Evolutionary conservation across 2,329 filamentous ascomycete species (phyloP), one percentile per base, ranked within the genome.

Genomic region (Alternaria arborescens): DNA sequence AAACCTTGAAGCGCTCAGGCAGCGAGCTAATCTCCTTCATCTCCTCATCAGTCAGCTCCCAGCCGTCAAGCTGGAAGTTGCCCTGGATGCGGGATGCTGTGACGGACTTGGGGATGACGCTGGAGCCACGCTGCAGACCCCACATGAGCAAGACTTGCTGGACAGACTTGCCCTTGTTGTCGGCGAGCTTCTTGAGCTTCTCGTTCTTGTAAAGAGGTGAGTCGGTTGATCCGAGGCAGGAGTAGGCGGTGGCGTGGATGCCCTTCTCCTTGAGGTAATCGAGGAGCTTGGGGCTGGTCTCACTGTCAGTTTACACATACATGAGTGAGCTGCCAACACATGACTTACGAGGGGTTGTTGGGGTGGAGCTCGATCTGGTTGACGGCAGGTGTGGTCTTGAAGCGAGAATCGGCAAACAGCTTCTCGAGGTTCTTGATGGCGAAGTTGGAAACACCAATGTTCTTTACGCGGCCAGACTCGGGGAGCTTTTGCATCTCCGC

Each of bases 381-480:
- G 67, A 92, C 91, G 18, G 91, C 89, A 14, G 84, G 85, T 11
- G 82, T 79, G 59, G 86, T 88, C 81, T 88, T 89, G 81, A 83
- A 87, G 65, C 82, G 84, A 11, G 87, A 84, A 69, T 90, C 86
- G 69, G 85, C 87, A 63, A 95, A 83, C 60, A 83, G 85, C 78
- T 87, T 91, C 84, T 94, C 90, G 38, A 95, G 82, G 80, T 95
- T 91, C 78, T 83, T 87, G 77, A 94, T 92, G 65, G 85, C 90
- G 78, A 96, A 95, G 85, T 96, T 96, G 79, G 91, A 93, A 58
- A 95, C 90, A 71, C 92, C 92, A 76, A 94, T 93, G 82, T 92
- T 92, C 79, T 85, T 86, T 52, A 91, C 91, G 80, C 92, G 91
- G 77, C 89, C 89, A 44, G 86, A 88, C 11, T 79, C 86, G 24